Conservation (phyloP, 495 filamentous ascomycete genomes). For the Sabuloglossum arenarium region DNA sequence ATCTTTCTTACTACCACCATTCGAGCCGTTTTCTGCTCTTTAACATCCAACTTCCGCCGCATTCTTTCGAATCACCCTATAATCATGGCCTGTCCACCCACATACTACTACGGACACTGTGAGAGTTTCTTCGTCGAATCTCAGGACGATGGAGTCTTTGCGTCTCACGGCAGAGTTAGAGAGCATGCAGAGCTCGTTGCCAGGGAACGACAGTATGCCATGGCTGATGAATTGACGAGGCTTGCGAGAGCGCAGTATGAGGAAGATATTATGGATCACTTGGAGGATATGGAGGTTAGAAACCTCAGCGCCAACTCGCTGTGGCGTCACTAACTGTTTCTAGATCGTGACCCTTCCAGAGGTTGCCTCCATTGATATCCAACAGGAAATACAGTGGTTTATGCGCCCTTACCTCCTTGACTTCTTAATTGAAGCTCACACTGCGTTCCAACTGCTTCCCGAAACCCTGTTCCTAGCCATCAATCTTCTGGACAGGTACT, state of each 20-base stretch:
- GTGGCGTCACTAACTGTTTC: constrained; percentile 12
- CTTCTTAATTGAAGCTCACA: constrained; percentile 94
- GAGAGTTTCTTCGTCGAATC: constrained; percentile 79
- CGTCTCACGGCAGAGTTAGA: constrained; percentile 24
- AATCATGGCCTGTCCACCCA: constrained; percentile 11
- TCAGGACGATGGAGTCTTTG: constrained; percentile 37
- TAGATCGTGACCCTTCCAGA: constrained; percentile 75
- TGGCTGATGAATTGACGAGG: constrained; percentile 72
- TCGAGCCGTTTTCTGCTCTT: no score
- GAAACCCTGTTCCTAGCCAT: constrained; percentile 90
- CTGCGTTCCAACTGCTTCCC: constrained; percentile 79
- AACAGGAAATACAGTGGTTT: constrained; percentile 98
- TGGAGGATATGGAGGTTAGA: constrained; percentile 89
- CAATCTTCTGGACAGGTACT: constrained; percentile 94
- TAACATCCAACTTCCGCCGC: background rate
- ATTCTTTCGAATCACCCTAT: constrained; percentile 9
- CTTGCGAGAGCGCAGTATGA: constrained; percentile 71
- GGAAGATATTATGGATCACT: constrained; percentile 79
- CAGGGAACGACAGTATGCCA: constrained; percentile 55
- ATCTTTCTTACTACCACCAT: no score
- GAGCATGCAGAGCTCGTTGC: constrained; percentile 55
- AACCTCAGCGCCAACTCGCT: background rate
- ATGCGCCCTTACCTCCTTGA: constrained; percentile 97
- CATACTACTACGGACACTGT: constrained; percentile 29
- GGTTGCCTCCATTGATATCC: constrained; percentile 93